phyloP scores from a whole-genome alignment of 441 rosid species.

The Corymbia citriodora region DNA sequence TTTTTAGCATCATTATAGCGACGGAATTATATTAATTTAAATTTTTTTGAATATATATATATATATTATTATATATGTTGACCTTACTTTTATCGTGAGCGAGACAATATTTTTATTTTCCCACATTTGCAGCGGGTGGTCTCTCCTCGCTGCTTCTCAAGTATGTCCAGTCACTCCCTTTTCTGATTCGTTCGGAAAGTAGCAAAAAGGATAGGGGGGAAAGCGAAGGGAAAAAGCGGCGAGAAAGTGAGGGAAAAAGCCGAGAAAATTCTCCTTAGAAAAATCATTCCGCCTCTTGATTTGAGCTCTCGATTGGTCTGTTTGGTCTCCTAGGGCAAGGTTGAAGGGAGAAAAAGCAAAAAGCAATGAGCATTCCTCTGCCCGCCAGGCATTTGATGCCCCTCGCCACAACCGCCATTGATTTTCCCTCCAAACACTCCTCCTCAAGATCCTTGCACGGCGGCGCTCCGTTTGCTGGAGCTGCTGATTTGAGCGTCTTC shows the following conservation, averaged over 20 bases:
- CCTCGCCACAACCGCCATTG: neutral
- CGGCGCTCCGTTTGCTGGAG: neutral
- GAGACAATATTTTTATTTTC: neutral
- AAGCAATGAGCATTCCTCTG: conserved; percentile 6
- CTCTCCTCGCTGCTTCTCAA: neutral
- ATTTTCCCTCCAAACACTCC: neutral
- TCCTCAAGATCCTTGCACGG: neutral
- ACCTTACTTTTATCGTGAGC: neutral
- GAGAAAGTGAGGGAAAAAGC: neutral
- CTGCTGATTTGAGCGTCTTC: neutral
- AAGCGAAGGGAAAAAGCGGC: neutral
- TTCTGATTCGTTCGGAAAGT: neutral
- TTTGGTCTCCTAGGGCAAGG: neutral
- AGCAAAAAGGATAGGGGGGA: neutral
- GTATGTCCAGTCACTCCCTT: neutral
- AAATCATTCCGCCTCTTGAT: neutral
- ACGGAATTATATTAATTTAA: neutral
- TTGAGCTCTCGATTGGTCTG: neutral
- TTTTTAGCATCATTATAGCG: neutral
- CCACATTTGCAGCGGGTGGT: neutral
- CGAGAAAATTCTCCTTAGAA: neutral
- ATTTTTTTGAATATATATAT: rapidly evolving
- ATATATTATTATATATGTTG: neutral
- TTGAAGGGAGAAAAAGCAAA: neutral
- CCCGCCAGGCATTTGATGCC: conserved; percentile 5